phyloP scores from a whole-genome alignment of 148 eudicot species.

The Amaranthus hypochondriacus region DNA sequence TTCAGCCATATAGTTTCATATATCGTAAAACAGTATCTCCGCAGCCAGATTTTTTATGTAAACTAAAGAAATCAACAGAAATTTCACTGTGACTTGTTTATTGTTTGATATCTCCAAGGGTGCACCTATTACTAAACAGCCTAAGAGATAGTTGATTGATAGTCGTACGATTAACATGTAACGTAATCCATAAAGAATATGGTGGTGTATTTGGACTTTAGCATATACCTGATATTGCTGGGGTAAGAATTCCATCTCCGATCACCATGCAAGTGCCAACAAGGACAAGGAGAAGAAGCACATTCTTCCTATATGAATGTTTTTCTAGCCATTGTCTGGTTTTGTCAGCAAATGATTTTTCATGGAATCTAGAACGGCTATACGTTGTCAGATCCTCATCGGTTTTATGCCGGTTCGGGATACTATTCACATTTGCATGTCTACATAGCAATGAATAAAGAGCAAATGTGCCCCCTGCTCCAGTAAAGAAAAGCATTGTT shows the following conservation, averaged over 20 bases:
- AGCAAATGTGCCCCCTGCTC: slow-evolving; percentile 91
- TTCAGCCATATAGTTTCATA: too few species aligned
- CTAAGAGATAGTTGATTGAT: too few species aligned
- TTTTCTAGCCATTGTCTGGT: slow-evolving; percentile 88
- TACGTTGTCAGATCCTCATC: slow-evolving; percentile 97
- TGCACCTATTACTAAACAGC: too few species aligned
- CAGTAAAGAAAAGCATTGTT: neutral
- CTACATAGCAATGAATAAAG: slow-evolving; percentile 94
- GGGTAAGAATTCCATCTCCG: slow-evolving; percentile 97
- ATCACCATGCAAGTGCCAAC: slow-evolving; percentile 92
- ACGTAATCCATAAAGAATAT: neutral
- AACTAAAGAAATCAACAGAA: too few species aligned
- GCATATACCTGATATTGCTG: slow-evolving; percentile 86
- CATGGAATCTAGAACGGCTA: slow-evolving; percentile 62
- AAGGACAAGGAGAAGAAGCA: slow-evolving; percentile 80
- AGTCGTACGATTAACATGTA: too few species aligned
- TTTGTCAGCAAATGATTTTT: slow-evolving; percentile 79
- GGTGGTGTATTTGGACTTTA: neutral
- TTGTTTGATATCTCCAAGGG: too few species aligned
- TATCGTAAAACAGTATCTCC: too few species aligned
- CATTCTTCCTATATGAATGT: slow-evolving; percentile 53
- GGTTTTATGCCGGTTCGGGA: slow-evolving; percentile 91
- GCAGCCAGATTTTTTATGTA: too few species aligned
- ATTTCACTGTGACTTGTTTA: too few species aligned
- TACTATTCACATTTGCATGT: slow-evolving; percentile 79